Evolutionary conservation across 2,329 filamentous ascomycete species (phyloP), one percentile per base, ranked within the genome.

Genomic region (Sporothrix sp.): DNA sequence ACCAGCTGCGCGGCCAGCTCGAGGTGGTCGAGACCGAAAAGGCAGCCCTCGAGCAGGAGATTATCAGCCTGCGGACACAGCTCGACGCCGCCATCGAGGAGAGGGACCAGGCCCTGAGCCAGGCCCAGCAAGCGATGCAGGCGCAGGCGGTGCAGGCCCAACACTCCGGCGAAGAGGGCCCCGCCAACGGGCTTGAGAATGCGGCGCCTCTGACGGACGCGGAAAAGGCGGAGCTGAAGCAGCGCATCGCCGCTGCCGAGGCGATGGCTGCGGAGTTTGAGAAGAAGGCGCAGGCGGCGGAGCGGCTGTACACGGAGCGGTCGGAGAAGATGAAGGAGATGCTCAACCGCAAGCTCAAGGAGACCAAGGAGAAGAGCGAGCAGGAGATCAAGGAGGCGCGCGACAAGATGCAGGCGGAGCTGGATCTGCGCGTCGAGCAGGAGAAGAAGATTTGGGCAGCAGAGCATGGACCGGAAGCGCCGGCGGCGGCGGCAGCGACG

Each of bases 291-390:
- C 74, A 76, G 49, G 78, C 82, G 54, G 70, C 84, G 14, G 85
- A 90, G 60, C 69, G 67, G 32, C 80, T 75, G 10, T 72, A 86
- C 53, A 85, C 85, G 59, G 70, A 75, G 48, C 75, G 82, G 39
- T 81, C 81, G 1, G 79, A 86, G 38, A 78, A 77, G 62, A 85
- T 87, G 82, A 84, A 82, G 60, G 73, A 77, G 20, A 68, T 76
- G 2, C 68, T 87, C 45, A 84, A 82, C 59, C 81, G 79, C 61
- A 87, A 85, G 62, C 72, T 95, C 14, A 78, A 73, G 51, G 87
- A 87, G 58, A 76, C 81, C 39, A 76, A 74, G 57, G 65, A 72
- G 46, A 69, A 73, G 53, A 66, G 71, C 56, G 72, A 74, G 46
- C 72, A 74, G 28, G 71, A 76, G 52, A 71, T 69, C 40, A 71